Evolutionary conservation across 169 alveolate species (phyloP).

Genomic region (Fabrea salina): DNA sequence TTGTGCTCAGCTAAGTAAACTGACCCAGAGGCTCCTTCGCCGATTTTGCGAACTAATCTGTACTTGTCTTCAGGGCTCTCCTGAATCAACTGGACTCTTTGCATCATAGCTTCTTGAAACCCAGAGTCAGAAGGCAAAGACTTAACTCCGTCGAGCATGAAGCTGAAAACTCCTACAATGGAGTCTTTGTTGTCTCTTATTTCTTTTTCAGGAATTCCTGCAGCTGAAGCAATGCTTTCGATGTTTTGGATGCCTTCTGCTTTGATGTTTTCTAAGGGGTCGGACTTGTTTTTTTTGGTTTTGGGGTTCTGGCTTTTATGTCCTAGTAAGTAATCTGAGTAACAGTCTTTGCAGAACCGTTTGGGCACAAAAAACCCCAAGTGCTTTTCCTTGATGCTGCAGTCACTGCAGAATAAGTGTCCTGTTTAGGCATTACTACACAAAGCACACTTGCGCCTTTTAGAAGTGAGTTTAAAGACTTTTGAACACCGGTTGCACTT

Average conservation of each 20-base stretch:
- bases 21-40: slow-evolving; percentile 28
- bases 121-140: not conserved
- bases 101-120: not conserved
- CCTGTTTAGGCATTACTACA: slow-evolving; percentile 6
- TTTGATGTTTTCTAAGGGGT: not conserved
- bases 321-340: not conserved
- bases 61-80: slow-evolving; percentile 13
- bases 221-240: not conserved
- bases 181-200: not conserved
- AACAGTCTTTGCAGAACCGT: slow-evolving; percentile 6
- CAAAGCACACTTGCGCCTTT: slow-evolving; percentile 6
- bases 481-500: not conserved
- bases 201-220: slow-evolving; percentile 12
- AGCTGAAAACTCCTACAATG: not conserved
- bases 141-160: not conserved
- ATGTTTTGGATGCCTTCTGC: not conserved
- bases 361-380: slow-evolving; percentile 18
- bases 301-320: not conserved
- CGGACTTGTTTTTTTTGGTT: not conserved
- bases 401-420: not conserved
- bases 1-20: not conserved
- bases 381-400: slow-evolving; percentile 10
- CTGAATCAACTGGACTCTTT: not conserved
- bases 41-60: slow-evolving; percentile 4
- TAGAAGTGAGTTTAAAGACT: not conserved